Base-by-base conservation (phyloP, 331 rosid genomes). In the Prunus yedoensis region DNA sequence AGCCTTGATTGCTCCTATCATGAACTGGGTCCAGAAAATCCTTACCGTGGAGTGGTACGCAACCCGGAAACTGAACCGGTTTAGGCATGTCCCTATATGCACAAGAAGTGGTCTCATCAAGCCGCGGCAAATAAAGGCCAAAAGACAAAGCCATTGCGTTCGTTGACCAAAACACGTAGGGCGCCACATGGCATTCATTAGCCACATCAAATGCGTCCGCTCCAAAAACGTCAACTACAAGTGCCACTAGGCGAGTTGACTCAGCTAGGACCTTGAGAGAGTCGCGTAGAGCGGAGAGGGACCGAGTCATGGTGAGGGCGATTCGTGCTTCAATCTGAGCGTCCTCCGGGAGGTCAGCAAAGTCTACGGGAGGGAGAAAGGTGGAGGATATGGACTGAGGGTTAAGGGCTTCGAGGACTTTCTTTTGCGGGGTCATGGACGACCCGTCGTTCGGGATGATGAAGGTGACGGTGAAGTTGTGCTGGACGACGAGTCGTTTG, bases 31-130 rank as follows among this genome's bases (percentile, higher is more conserved):
- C 68, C 0, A 59, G 5, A 16, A 86, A 71, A 63, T 86, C 88
- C 3, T 30, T 27, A 9, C 82, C 81, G 6, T 69, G 71, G 17
- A 83, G 35, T 0, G 84, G 74, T 1, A 79, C 32, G 46, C 92
- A 88, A 3, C 92, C 88, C 0, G 88, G 88, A 25, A 85, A 68
- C 23, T 68, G 49, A 13, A 88, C 74, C 0, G 72, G 73, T 4
- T 68, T 14, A 0, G 79, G 81, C 3, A 60, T 45, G 51, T 85
- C 89, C 32, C 66, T 71, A 46, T 50, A 81, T 65, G 83, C 88
- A 27, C 79, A 82, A 3, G 78, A 25, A 35, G 47, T 13, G 3
- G n/a, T 67, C 51, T 79, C 21, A 5, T 88, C 85, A 2, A 88
- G 74, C 21, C 47, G 28, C 0, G 82, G 67, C 3, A 73, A 27